These are phyloP conservation scores for Cladosporium sp. DNA, from an alignment of 2,329 filamentous ascomycete species.

Conservation along the genomic window DNA sequence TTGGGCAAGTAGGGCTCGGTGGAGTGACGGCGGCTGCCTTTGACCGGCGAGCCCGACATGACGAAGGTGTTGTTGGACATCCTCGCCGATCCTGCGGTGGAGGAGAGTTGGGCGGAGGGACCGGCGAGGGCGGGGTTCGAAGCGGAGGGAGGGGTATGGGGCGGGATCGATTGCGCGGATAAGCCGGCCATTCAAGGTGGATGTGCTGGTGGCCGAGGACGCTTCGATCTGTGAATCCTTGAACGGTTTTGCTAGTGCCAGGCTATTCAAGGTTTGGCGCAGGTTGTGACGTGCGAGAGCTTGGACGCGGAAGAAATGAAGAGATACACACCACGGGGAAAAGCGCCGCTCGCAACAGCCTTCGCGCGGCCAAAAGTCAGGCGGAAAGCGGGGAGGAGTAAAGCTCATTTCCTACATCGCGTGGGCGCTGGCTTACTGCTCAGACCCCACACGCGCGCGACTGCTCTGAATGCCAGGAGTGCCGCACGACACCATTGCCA, in stretches of 20 bases:
- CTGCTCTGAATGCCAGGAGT: too few species aligned
- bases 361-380: too few species aligned
- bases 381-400: too few species aligned
- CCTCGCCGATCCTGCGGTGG: constrained; percentile 5
- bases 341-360: too few species aligned
- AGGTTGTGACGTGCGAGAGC: background rate
- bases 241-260: constrained; percentile 4
- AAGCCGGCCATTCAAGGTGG: constrained; percentile 5
- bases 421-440: too few species aligned
- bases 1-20: constrained; percentile 78
- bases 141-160: constrained; percentile 5
- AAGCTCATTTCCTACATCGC: too few species aligned
- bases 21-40: constrained; percentile 53
- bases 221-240: background rate
- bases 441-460: too few species aligned
- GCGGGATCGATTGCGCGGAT: background rate
- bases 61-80: constrained; percentile 71
- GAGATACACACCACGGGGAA: too few species aligned
- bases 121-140: background rate
- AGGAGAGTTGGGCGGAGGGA: background rate
- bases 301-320: too few species aligned
- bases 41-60: constrained; percentile 80
- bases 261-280: background rate
- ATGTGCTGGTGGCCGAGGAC: background rate
- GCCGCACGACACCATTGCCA: too few species aligned